Evolutionary conservation across 208 protist species (phyloP), one percentile per base, ranked within the genome.

Genomic region (Endotrypanum monterogeii): DNA sequence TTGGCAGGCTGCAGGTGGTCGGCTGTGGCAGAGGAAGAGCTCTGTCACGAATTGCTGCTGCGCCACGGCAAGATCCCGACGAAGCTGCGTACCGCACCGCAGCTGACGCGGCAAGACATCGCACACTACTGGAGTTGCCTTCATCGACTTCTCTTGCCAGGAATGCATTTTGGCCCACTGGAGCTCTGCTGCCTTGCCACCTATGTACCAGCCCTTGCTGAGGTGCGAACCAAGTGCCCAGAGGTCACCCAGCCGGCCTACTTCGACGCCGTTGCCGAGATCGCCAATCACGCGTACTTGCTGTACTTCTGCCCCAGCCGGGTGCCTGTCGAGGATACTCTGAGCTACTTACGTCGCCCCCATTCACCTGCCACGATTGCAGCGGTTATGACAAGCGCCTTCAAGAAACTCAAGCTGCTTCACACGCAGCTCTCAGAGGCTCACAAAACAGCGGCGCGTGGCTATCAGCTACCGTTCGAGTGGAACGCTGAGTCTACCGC

Each of bases 141-240:
- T 54, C 84, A 87, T 67, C 74, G 66, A 28, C 32, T 89, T 20
- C 52, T 95, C 16, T 66, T 73, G 68, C 90, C 90, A 3, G 86
- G 90, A 62, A 67, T 95, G 62, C 79, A 83, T 70, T 82, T 95
- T 46, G 83, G 76, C 23, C 79, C 82, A 1, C 65, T 81, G 28
- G 90, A 92, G 73, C 80, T 95, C 54, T 95, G 90, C 77, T 88
- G 84, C 72, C 75, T 95, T 23, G 86, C 90, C 3, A 70, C 82
- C 30, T 91, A 92, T 70, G 78, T 82, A 0, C 87, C 87, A 1
- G 75, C 80, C 3, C 65, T 94, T 18, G 62, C 79, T 61, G 71
- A 74, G n/a, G 28, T 81, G 41, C 78, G 74, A 46, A 28, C 67
- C 32, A 5, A n/a, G 61, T 35, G 56, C 69, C 52, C 50, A 11